Percentiles rank a stretch among this genome's conserved stretches.
Evolutionary conservation across 2,329 filamentous ascomycete genomes (phyloP).

Genomic region (Celoporthe dispersa): DNA sequence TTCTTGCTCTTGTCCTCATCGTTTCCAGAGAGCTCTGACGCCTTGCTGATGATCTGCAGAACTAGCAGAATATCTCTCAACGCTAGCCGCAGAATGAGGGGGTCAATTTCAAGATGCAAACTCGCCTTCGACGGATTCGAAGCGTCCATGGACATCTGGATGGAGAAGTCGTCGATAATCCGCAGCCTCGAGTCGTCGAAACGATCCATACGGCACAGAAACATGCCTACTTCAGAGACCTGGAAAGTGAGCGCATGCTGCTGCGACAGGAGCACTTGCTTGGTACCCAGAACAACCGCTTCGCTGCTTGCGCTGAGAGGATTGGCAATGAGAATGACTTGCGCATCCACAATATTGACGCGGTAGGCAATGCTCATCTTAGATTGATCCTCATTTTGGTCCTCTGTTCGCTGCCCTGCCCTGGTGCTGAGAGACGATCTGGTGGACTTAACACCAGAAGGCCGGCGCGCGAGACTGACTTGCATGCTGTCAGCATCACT

Average conservation of each 20-base stretch:
- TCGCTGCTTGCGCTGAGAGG: conserved; percentile 88
- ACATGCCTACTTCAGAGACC: conserved; percentile 95
- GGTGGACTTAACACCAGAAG: conserved; percentile 43
- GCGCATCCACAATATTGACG: conserved; percentile 92
- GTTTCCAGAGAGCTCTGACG: conserved; percentile 80
- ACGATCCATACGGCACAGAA: conserved; percentile 95
- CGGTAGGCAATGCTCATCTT: conserved; percentile 83
- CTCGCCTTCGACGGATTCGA: conserved; percentile 68
- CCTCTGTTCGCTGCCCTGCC: conserved; percentile 17
- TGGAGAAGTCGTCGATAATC: conserved; percentile 95
- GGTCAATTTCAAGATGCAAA: conserved; percentile 87
- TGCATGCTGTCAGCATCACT: conserved; percentile 65
- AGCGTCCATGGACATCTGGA: conserved; percentile 84
- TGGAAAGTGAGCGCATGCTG: conserved; percentile 95
- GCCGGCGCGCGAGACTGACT: conserved; percentile 41
- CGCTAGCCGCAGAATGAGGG: conserved; percentile 86
- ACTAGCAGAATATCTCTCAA: conserved; percentile 93
- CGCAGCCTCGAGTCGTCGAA: conserved; percentile 89
- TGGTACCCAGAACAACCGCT: conserved; percentile 92
- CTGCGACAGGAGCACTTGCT: conserved; percentile 89
- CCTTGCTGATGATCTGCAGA: conserved; percentile 88
- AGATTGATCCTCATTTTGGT: conserved; percentile 40
- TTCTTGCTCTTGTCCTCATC: conserved; percentile 50
- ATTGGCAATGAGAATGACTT: conserved; percentile 95
- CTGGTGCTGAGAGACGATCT: conserved; percentile 32